Evolutionary conservation across 192 early-diverging fungal species (phyloP), one percentile per base, ranked within the genome.

Genomic region (Backusella australiensis): DNA sequence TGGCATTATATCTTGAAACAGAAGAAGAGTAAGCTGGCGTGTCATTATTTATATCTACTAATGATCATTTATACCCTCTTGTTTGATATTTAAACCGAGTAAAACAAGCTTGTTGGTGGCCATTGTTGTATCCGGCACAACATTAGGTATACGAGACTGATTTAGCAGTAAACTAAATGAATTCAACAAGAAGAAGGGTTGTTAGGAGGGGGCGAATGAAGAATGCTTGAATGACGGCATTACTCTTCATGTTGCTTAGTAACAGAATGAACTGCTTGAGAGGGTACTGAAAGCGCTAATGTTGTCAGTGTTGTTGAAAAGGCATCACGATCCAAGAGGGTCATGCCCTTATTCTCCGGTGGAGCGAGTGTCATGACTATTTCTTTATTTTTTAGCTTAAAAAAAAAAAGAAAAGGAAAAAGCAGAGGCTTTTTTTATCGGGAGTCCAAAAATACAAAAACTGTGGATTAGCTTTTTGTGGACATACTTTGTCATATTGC

Each of bases 81-180:
- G 12, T 67, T 81, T 72, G 72, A 90, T 76, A 35, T 81, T 73
- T 4, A 81, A 74, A 52, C 77, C 85, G 72, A 90, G 83, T 67
- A 85, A 82, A 41, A 89, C 52, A 19, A 86, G 63, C 74, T 78
- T 81, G 21, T 76, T 83, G 23, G 81, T 85, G 70, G 78, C 85
- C 67, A 77, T 87, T 29, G 71, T 80, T n/a, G 76, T 83, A 75
- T 23, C 38, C 14, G 23, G 6, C 6, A 78, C 32, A 42, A 46
- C 70, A 34, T 29, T 73, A 38, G 49, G 29, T 49, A 44, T 15
- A 15, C 35, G 29, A 9, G 35, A 14, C 26, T 71, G 69, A 11
- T 63, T 73, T 35, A 79, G 35, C 17, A 71, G 19, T 71, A 44
- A 17, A 71, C 70, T 71, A 71, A 34, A 35, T 23, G 32, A 32